A percentile compares a stretch with the other conserved stretches of the same genome.
Conservation (phyloP, 129 eudicot genomes). For the Centella asiatica region DNA sequence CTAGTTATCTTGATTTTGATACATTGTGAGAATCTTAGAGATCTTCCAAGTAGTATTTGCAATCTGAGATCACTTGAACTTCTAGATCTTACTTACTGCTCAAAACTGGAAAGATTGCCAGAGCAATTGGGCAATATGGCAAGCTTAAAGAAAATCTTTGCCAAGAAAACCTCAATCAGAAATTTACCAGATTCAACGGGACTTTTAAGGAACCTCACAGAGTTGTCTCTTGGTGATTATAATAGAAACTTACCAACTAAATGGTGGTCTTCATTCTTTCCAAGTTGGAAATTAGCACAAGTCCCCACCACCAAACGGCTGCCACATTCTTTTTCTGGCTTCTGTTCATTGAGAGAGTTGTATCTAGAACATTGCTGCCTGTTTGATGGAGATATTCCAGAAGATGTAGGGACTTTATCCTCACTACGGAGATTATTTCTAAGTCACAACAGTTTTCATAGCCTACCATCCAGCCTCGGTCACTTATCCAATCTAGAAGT, state of each 20-base stretch:
- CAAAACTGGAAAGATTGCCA: neutral
- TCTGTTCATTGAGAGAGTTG: no score
- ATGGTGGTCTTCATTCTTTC: no score
- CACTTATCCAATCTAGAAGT: no score
- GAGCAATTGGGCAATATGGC: neutral
- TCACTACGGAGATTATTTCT: no score
- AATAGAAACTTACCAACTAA: neutral
- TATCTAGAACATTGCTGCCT: no score
- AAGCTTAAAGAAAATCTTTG: neutral
- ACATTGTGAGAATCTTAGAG: neutral
- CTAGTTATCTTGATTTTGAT: neutral
- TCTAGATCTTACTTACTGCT: neutral
- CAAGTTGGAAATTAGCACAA: no score
- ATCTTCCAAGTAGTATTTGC: slow-evolving; percentile 9
- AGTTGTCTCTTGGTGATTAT: neutral
- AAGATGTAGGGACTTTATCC: no score
- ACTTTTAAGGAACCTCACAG: neutral
- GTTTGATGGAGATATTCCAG: no score
- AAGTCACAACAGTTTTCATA: no score
- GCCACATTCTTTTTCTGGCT: no score
- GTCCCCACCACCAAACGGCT: no score
- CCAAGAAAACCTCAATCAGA: neutral
- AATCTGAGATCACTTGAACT: neutral
- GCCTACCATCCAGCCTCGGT: no score
- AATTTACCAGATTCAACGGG: neutral